Base-by-base conservation (phyloP, 306 rosid genomes). In the Canavalia ensiformis region DNA sequence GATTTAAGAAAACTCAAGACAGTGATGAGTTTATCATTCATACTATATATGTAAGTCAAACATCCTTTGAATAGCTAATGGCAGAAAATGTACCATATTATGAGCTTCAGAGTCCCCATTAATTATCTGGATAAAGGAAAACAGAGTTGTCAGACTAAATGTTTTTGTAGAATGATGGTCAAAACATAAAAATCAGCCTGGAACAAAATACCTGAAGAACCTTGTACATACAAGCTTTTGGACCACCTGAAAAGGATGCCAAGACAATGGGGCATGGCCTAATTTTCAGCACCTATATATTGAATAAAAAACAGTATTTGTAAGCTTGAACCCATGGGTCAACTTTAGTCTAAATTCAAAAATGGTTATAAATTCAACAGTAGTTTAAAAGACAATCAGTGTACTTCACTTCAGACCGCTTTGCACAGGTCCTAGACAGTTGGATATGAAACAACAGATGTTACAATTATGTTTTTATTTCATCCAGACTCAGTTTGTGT, bases 161-260 rank as follows among this genome's bases (percentile, higher is more conserved):
- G 44, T 28, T 75, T 44, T 35, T 42, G 63, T 28, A 51, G 47
- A 34, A 46, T 73, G 70, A 63, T 54, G 51, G 41, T 63, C 31
- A 76, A 68, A 67, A 62, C 45, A 79, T 47, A 39, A 50, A 34
- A 62, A 70, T n/a, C 45, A 62, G 69, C 51, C n/a, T 29, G 25
- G 34, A 87, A 85, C 18, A 73, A 42, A 81, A 82, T 84, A 95
- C 99, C 99, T 90, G 97, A 82, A 95, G 92, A 87, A 93, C 84
- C 86, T 89, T 90, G 68, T 76, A 73, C 99, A 95, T 90, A 78
- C 97, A 95, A 73, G 97, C 86, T 88, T 88, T 91, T 54, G 99
- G 85, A 82, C 98, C 99, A 11, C 99, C 99, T 41, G 98, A 93
- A 83, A 95, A 93, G 46, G 99, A 93, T 10, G 92, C 93, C 54